Conservation (phyloP, 495 filamentous ascomycete genomes). For the Penicillium goetzii region DNA sequence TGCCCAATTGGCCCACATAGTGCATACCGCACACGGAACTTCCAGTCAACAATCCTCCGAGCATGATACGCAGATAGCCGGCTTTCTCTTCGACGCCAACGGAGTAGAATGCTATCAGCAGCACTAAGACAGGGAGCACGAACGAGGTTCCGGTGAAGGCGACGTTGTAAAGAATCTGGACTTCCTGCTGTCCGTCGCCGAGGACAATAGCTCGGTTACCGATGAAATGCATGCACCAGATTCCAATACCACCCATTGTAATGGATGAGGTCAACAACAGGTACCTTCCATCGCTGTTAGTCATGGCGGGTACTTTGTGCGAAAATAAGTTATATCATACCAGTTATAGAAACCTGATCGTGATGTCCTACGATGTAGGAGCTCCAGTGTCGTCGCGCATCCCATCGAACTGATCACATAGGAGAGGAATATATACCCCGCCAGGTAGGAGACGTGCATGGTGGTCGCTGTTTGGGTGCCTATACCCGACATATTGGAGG, state of each 20-base stretch:
- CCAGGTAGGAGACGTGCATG: constrained; percentile 51
- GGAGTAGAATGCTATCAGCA: constrained; percentile 71
- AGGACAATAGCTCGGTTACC: constrained; percentile 80
- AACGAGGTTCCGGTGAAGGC: constrained; percentile 78
- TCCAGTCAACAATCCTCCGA: constrained; percentile 70
- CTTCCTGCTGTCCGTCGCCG: constrained; percentile 56
- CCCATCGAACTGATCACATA: constrained; percentile 80
- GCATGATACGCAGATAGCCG: constrained; percentile 58
- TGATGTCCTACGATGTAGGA: constrained; percentile 76
- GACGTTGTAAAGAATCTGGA: constrained; percentile 75
- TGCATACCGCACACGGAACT: constrained; percentile 85
- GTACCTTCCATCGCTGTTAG: constrained; percentile 54
- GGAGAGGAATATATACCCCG: constrained; percentile 70
- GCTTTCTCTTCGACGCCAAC: constrained; percentile 60
- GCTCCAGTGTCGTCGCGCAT: constrained; percentile 75
- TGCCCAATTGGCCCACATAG: constrained; percentile 82
- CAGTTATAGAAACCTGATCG: constrained; percentile 70
- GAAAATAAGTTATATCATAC: constrained; percentile 39
- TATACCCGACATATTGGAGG: constrained; percentile 29
- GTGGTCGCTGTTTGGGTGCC: constrained; percentile 12
- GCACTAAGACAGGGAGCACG: constrained; percentile 75
- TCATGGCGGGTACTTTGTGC: background rate
- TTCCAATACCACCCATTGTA: constrained; percentile 81
- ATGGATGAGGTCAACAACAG: constrained; percentile 71
- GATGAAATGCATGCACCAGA: constrained; percentile 86